A percentile compares a stretch with the other conserved stretches of the same genome.
phyloP scores from a whole-genome alignment of 75 land plant genomes.

The Selaginella moellendorffii region DNA sequence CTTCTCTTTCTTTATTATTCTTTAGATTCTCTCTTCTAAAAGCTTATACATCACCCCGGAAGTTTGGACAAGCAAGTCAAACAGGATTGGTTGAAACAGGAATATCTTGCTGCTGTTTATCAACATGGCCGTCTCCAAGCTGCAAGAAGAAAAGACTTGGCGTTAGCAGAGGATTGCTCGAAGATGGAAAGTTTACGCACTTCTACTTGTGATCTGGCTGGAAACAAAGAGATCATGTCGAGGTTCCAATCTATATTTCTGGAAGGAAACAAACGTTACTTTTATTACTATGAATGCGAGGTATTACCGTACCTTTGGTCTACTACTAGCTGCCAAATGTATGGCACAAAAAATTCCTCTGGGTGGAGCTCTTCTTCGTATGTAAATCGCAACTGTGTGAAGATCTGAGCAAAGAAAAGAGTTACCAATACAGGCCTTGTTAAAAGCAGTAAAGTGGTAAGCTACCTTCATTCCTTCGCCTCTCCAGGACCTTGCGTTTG shows the following conservation, averaged over 20 bases:
- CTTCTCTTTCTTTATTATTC: background rate
- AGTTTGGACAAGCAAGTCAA: no score
- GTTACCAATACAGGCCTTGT: no score
- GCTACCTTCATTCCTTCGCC: constrained; percentile 85
- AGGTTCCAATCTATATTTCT: constrained; percentile 14
- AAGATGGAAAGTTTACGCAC: no score
- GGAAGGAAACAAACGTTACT: background rate
- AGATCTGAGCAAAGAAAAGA: constrained; percentile 48
- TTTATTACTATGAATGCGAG: background rate
- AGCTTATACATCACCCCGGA: no score
- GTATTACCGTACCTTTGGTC: constrained; percentile 29
- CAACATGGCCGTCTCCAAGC: no score
- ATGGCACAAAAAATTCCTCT: constrained; percentile 85
- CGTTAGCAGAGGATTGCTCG: no score
- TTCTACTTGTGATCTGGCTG: background rate
- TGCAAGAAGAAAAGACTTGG: no score
- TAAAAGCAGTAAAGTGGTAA: background rate
- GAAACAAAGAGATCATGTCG: constrained; percentile 8
- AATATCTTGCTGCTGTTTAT: no score
- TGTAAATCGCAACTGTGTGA: constrained; percentile 56
- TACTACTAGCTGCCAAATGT: constrained; percentile 69
- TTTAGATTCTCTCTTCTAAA: no score
- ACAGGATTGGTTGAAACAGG: no score
- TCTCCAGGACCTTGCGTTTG: constrained; percentile 72
- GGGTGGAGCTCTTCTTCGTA: constrained; percentile 90